Conservation (phyloP, 108 stramenopile species). For the Nannochloropsis oceanica region DNA sequence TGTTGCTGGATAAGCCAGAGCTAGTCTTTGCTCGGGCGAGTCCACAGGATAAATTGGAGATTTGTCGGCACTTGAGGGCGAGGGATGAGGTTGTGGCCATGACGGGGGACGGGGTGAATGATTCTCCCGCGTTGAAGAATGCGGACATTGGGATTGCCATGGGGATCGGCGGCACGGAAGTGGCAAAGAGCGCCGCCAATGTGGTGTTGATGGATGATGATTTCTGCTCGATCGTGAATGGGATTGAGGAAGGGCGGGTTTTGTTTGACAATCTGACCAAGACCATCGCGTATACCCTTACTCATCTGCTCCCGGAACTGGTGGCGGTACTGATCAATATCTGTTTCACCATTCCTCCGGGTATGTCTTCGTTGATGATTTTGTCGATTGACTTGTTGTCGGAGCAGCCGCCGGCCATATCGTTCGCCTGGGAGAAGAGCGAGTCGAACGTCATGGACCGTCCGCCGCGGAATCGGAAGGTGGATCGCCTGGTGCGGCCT, state of each 20-base stretch:
- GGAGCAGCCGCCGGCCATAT: conserved; percentile 49
- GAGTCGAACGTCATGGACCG: conserved; percentile 50
- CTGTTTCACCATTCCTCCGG: conserved; percentile 43
- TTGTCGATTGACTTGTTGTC: conserved; percentile 51
- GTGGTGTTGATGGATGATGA: conserved; percentile 96
- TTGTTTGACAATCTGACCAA: conserved; percentile 66
- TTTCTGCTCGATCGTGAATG: conserved; percentile 80
- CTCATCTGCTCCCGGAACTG: conserved; percentile 42
- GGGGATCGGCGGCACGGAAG: conserved; percentile 93
- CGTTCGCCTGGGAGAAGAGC: conserved; percentile 48
- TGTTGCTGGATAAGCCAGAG: conserved; percentile 34
- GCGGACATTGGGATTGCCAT: conserved; percentile 98
- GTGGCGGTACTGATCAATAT: conserved; percentile 39
- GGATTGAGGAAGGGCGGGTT: conserved; percentile 52
- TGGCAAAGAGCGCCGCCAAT: conserved; percentile 85
- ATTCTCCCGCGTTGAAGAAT: conserved; percentile 89
- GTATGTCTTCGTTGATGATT: conserved; percentile 47
- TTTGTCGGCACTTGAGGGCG: conserved; percentile 76
- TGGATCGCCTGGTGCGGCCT: conserved; percentile 45
- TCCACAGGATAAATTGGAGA: conserved; percentile 52
- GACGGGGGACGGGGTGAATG: conserved; percentile 99
- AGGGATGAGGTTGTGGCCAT: conserved; percentile 69
- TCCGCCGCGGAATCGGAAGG: conserved; percentile 42
- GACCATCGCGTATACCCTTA: conserved; percentile 47
- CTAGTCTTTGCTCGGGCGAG: conserved; percentile 52